phyloP scores from a whole-genome alignment of 495 filamentous ascomycete species.

The Trichoderma parareesei region DNA sequence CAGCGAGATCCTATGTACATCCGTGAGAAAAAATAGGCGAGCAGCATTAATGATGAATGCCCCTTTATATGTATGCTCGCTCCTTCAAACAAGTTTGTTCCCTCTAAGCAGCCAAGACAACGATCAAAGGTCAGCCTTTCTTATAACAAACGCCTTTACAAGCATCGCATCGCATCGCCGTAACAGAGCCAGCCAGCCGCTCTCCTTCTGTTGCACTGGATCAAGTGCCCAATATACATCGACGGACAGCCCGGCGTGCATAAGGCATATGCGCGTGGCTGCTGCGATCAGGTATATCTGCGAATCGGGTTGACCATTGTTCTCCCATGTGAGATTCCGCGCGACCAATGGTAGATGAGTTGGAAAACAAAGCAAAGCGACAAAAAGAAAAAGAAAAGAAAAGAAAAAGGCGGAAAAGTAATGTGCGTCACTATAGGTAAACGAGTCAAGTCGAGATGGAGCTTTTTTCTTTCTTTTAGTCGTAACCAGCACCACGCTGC shows the following conservation, averaged over 20 bases:
- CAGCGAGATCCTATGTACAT: conserved; percentile 5
- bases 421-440: neutral
- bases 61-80: neutral
- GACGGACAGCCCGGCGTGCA: neutral
- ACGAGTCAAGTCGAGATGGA: neutral
- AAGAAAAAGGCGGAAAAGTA: neutral
- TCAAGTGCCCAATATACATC: neutral
- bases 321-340: neutral
- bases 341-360: neutral
- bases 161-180: conserved; percentile 4
- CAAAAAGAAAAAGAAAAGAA: neutral
- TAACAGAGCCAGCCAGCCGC: neutral
- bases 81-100: neutral
- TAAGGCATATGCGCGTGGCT: neutral
- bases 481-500: conserved; percentile 50
- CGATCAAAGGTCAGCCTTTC: conserved; percentile 3
- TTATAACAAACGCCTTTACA: conserved; percentile 7
- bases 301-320: neutral
- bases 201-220: neutral
- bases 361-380: neutral
- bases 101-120: conserved; percentile 1
- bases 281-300: neutral
- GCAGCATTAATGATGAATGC: neutral
- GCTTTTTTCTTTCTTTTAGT: conserved; percentile 15
- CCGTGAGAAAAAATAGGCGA: conserved; percentile 3